Conservation (phyloP, 305 asterid species). For the Solanum hybrid region DNA sequence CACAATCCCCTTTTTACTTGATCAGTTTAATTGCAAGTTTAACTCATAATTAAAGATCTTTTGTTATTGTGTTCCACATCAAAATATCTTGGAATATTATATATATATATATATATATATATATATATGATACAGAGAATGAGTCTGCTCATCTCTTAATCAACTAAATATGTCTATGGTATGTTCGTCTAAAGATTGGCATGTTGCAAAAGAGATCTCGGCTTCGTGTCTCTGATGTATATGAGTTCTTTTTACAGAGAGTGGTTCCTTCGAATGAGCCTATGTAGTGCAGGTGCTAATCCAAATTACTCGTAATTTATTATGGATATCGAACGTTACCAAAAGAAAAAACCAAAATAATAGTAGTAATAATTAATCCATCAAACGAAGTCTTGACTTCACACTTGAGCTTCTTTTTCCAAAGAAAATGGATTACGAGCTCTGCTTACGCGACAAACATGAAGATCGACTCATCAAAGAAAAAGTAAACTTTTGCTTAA, state of each 20-base stretch:
- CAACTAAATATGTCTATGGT: no score
- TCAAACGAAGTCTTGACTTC: background rate
- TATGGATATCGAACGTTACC: background rate
- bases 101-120: no score
- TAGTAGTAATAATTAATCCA: no score
- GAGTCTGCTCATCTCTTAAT: background rate
- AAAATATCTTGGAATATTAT: no score
- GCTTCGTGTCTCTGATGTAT: fast-evolving
- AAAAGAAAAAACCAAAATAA: background rate
- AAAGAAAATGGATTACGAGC: background rate
- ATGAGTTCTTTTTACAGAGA: fast-evolving
- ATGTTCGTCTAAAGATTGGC: no score
- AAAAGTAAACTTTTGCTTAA: background rate
- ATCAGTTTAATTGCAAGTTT: background rate
- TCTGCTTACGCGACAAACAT: background rate
- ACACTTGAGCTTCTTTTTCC: background rate
- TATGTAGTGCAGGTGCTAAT: background rate
- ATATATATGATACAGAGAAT: no score
- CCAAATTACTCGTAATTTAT: no score
- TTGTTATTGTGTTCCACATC: background rate
- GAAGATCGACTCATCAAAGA: background rate
- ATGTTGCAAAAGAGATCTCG: no score
- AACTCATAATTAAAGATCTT: background rate
- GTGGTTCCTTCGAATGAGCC: background rate
- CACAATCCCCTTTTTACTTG: background rate